Base-by-base conservation (phyloP, 1,284 basidiomycete species). In the Papiliotrema flavescens region DNA sequence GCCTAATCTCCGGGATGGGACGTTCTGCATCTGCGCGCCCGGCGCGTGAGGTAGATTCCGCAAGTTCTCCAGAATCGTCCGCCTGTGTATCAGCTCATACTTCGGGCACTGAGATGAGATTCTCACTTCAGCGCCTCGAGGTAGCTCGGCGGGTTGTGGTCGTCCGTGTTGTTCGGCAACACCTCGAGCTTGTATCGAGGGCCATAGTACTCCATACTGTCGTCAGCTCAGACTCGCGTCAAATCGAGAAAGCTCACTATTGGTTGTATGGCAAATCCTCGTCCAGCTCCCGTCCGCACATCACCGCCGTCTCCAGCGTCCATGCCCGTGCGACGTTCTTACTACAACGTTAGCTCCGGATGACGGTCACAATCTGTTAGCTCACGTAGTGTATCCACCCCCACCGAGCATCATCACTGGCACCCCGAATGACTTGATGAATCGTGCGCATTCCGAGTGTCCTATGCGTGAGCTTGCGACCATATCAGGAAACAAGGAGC, bases 351-450 rank as follows among this genome's bases (percentile, higher is more conserved):
- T n/a, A n/a, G n/a, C n/a, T n/a, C n/a, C n/a, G n/a, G n/a, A n/a
- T n/a, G n/a, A n/a, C n/a, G n/a, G n/a, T n/a, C n/a, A n/a, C n/a
- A n/a, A n/a, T n/a, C n/a, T n/a, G n/a, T n/a, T n/a, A n/a, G n/a
- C n/a, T n/a, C n/a, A n/a, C n/a, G n/a, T n/a, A 1, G 96, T 99
- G 76, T 99, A 99, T 0, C 96, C 96, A 8, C 96, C 96, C n/a
- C 96, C 96, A 22, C 96, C 96, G 9, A 99, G 84, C 43, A 99
- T 81, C 15, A 99, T 79, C 23, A 98, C 76, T 0, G 96, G 96
- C 51, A 92, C 86, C 66, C 91, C 89, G 79, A 98, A 98, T 1
- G 88, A 90, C 73, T 98, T 98, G 60, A 99, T 91, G 72, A 93
- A 99, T 67, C 87, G 88, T 23, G 98, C 95, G 64, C 95, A 99